Evolutionary conservation across 2,329 filamentous ascomycete genomes (phyloP).

Genomic region (Zalaria sp.): DNA sequence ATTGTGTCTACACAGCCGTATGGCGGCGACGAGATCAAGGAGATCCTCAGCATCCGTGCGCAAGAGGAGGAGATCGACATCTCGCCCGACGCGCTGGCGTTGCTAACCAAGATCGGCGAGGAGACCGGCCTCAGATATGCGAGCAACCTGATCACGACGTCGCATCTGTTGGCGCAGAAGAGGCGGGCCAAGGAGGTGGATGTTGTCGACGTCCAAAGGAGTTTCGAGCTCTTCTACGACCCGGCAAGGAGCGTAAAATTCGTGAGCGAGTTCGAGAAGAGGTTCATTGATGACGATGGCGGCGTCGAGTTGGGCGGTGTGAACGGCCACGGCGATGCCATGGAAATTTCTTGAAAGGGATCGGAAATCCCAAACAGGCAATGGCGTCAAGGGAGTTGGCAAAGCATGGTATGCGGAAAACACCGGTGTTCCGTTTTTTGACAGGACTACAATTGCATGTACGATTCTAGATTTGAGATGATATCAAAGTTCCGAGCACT

Average conservation of each 20-base stretch:
- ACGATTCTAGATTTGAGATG: too few species aligned
- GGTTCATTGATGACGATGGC: slow-evolving; percentile 80
- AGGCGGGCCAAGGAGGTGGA: slow-evolving; percentile 70
- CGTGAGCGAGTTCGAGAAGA: slow-evolving; percentile 77
- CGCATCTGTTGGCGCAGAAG: slow-evolving; percentile 76
- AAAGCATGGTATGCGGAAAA: too few species aligned
- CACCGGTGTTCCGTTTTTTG: too few species aligned
- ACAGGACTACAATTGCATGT: too few species aligned
- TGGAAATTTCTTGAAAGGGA: slow-evolving; percentile 45
- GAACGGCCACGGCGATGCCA: slow-evolving; percentile 45
- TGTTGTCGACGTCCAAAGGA: slow-evolving; percentile 81
- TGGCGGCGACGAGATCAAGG: slow-evolving; percentile 66
- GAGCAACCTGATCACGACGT: slow-evolving; percentile 95
- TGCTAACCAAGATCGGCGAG: slow-evolving; percentile 89
- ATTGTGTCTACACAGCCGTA: slow-evolving; percentile 93
- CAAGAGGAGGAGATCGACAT: slow-evolving; percentile 94
- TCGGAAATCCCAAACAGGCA: background rate
- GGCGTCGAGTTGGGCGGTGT: slow-evolving; percentile 51
- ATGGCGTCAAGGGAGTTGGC: too few species aligned
- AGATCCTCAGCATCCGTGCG: slow-evolving; percentile 84
- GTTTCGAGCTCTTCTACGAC: slow-evolving; percentile 90
- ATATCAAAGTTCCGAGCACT: too few species aligned
- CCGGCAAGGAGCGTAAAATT: slow-evolving; percentile 78
- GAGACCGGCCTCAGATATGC: slow-evolving; percentile 88
- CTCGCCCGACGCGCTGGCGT: slow-evolving; percentile 73